phyloP scores from a whole-genome alignment of 2,329 filamentous ascomycete species.

The Colletotrichum echinochloae region DNA sequence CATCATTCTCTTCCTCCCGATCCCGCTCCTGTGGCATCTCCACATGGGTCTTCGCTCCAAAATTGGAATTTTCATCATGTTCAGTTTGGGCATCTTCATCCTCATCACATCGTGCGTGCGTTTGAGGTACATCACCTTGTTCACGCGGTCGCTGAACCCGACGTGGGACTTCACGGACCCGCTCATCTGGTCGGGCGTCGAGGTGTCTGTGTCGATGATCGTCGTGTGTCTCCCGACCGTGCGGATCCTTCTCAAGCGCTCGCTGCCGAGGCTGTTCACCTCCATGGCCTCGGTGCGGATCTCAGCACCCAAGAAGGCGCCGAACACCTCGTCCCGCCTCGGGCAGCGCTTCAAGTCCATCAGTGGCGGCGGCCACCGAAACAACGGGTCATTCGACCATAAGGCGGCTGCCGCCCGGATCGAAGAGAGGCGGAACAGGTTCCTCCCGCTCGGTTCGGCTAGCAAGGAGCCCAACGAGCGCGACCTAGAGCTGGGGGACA shows the following conservation, averaged over 20 bases:
- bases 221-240: conserved; percentile 56
- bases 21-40: conserved; percentile 49
- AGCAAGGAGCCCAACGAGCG: conserved; percentile 43
- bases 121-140: conserved; percentile 50
- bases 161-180: conserved; percentile 57
- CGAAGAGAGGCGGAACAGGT: conserved; percentile 17
- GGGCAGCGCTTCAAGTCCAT: background rate
- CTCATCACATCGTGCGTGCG: conserved; percentile 52
- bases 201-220: conserved; percentile 56
- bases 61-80: conserved; percentile 50
- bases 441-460: conserved; percentile 17
- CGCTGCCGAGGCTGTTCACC: conserved; percentile 31
- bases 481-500: conserved; percentile 48
- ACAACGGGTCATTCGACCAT: conserved; percentile 15
- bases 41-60: conserved; percentile 46
- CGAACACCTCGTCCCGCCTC: conserved; percentile 13
- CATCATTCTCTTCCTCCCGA: conserved; percentile 50
- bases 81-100: conserved; percentile 53
- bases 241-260: conserved; percentile 46
- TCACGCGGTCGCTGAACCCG: conserved; percentile 52
- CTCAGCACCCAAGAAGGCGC: conserved; percentile 8
- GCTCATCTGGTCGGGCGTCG: conserved; percentile 58
- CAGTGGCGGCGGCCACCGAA: background rate
- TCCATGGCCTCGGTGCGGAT: conserved; percentile 9
- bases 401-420: conserved; percentile 19